Percentiles rank a stretch among this genome's conserved stretches.
These are phyloP conservation scores for Epichloe sp. DNA, from an alignment of 2,329 filamentous ascomycete species.

Conservation along the genomic window DNA sequence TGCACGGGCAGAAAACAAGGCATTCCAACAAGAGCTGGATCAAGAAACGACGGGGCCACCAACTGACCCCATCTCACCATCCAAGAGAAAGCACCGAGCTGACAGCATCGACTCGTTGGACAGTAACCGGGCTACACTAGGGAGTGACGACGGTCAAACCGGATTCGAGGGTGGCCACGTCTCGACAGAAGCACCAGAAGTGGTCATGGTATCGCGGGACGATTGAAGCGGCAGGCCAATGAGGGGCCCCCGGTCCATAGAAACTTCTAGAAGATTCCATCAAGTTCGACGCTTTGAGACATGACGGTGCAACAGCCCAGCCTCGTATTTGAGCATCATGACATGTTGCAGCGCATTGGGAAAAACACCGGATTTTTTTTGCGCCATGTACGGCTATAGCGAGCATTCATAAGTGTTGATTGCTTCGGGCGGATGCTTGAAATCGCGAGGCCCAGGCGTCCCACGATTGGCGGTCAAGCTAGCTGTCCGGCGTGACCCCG, in stretches of 20 bases:
- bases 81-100: constrained; percentile 32
- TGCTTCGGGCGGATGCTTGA: too few species aligned
- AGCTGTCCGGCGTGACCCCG: too few species aligned
- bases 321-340: neutral
- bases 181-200: neutral
- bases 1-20: constrained; percentile 36
- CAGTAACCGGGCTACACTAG: constrained; percentile 30
- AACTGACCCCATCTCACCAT: constrained; percentile 29
- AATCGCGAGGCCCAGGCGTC: too few species aligned
- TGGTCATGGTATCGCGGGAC: constrained; percentile 4
- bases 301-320: neutral
- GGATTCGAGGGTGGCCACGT: constrained; percentile 16
- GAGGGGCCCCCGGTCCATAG: constrained; percentile 4
- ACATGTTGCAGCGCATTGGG: neutral
- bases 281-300: neutral
- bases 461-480: too few species aligned
- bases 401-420: too few species aligned
- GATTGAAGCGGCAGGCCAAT: constrained; percentile 1
- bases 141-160: constrained; percentile 23
- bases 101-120: constrained; percentile 34
- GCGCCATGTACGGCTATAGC: too few species aligned
- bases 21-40: constrained; percentile 36
- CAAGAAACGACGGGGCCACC: constrained; percentile 17
- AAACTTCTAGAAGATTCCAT: constrained; percentile 22
- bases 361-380: too few species aligned